Evolutionary conservation across 2,329 filamentous ascomycete genomes (phyloP).

Genomic region (Aspergillus sp.): DNA sequence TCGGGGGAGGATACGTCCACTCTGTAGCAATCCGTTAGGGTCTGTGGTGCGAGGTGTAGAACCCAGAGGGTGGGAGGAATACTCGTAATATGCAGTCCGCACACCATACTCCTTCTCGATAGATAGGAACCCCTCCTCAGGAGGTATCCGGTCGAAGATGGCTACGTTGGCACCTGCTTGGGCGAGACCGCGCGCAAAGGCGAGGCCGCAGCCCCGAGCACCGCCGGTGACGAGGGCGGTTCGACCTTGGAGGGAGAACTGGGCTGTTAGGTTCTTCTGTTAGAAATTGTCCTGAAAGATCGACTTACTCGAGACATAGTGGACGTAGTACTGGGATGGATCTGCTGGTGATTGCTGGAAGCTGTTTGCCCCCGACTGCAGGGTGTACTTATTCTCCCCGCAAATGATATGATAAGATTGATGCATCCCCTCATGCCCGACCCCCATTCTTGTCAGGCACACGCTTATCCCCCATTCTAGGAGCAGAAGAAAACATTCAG

Average conservation of each 20-base stretch:
- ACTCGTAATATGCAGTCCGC: constrained; percentile 45
- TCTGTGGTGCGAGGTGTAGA: no score
- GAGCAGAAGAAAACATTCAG: no score
- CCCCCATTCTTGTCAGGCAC: not conserved
- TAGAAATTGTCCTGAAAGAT: no score
- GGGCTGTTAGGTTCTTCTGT: constrained; percentile 3
- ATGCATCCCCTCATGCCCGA: not conserved
- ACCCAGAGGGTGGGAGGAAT: not conserved
- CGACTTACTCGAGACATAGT: constrained; percentile 28
- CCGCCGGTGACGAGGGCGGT: constrained; percentile 52
- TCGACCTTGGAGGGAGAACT: constrained; percentile 55
- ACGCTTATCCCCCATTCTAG: no score
- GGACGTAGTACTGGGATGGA: not conserved
- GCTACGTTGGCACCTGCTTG: constrained; percentile 52
- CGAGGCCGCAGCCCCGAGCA: constrained; percentile 50
- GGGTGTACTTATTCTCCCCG: not conserved
- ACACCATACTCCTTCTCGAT: constrained; percentile 48
- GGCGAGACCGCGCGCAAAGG: constrained; percentile 48
- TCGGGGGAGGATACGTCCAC: constrained; percentile 44
- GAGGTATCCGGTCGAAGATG: constrained; percentile 51
- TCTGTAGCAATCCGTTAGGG: constrained; percentile 18
- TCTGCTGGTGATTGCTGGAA: not conserved
- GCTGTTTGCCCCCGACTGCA: not conserved
- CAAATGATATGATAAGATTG: constrained; percentile 1
- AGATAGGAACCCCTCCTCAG: constrained; percentile 40